phyloP scores from a whole-genome alignment of 495 filamentous ascomycete species.

The Penicillium canescens region DNA sequence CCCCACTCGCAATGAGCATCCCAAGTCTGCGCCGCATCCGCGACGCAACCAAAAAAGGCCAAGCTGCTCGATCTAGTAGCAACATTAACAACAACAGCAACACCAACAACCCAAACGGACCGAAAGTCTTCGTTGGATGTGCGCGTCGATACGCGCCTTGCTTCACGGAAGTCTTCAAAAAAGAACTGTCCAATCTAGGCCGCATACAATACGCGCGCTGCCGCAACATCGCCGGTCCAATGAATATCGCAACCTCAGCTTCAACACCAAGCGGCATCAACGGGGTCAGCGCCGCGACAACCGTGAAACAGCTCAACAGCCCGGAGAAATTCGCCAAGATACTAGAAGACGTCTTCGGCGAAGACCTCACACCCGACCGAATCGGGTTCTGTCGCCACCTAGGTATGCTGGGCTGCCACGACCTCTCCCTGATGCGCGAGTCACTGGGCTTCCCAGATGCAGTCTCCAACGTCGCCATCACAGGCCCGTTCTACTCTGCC shows the following conservation, averaged over 20 bases:
- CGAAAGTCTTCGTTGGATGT: slow-evolving; percentile 54
- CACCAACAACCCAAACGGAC: slow-evolving; percentile 14
- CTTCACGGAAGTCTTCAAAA: slow-evolving; percentile 47
- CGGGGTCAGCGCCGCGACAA: neutral
- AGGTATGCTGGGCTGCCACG: slow-evolving; percentile 52
- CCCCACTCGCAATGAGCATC: slow-evolving; percentile 49
- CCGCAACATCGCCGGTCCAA: slow-evolving; percentile 54
- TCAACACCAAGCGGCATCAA: neutral
- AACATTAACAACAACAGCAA: slow-evolving; percentile 8
- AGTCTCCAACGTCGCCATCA: slow-evolving; percentile 46
- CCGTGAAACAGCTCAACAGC: slow-evolving; percentile 1
- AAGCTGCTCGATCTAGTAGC: neutral
- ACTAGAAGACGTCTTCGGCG: slow-evolving; percentile 32
- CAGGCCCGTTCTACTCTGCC: slow-evolving; percentile 47
- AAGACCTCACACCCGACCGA: slow-evolving; percentile 34
- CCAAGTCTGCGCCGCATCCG: slow-evolving; percentile 40
- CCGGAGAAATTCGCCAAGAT: slow-evolving; percentile 15
- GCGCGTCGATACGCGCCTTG: slow-evolving; percentile 55
- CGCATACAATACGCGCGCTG: slow-evolving; percentile 54
- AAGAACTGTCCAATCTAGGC: slow-evolving; percentile 43
- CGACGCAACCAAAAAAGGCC: slow-evolving; percentile 32
- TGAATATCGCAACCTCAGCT: neutral
- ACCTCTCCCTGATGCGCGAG: slow-evolving; percentile 58
- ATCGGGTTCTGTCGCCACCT: slow-evolving; percentile 44
- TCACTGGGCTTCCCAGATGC: slow-evolving; percentile 45